Evolutionary conservation across 768 basidiomycete species (phyloP), one percentile per base, ranked within the genome.

Genomic region (Vararia minispora): DNA sequence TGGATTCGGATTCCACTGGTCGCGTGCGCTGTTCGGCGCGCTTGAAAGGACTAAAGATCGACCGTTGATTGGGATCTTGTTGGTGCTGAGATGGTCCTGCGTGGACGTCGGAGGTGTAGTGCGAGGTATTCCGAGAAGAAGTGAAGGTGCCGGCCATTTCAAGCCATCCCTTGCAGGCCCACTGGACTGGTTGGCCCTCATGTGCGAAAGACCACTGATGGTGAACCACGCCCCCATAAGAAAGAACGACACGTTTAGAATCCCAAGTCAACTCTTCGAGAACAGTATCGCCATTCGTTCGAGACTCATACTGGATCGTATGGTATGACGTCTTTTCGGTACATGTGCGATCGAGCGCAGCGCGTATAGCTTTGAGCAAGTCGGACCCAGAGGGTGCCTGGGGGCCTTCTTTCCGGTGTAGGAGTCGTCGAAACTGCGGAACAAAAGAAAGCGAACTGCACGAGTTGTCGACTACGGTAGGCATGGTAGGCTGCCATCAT

Each of bases 131-230:
- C 31, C 52, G 41, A 10, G 53, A 39, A 1, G 57, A 41, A 27
- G 46, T 41, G n/a, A 63, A 47, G 14, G 53, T 46, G 14, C 58
- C 58, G 6, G 64, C 55, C 48, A 79, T 75, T 48, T 79, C 74
- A 26, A 89, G 65, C 55, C 69, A 71, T 3, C 79, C 87, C n/a
- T 81, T 63, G 52, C 85, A 87, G 5, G 82, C 86, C 61, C 71
- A 84, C 49, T 85, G 85, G 24, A 90, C 72, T 1, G 69, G 66
- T 51, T 89, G 79, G 5, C 66, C 70, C 50, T 85, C 83, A 28
- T 73, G 64, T n/a, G 62, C 55, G 51, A 88, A 83, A 37, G 68
- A 71, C 87, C 86, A 89, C 50, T 75, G 74, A 51, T 78, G 76
- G 40, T 62, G 63, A 37, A 87, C 72, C 12, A 82, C 63, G 1